Evolutionary conservation across 1,284 basidiomycete genomes (phyloP).

Genomic region (Papiliotrema nemorosa): DNA sequence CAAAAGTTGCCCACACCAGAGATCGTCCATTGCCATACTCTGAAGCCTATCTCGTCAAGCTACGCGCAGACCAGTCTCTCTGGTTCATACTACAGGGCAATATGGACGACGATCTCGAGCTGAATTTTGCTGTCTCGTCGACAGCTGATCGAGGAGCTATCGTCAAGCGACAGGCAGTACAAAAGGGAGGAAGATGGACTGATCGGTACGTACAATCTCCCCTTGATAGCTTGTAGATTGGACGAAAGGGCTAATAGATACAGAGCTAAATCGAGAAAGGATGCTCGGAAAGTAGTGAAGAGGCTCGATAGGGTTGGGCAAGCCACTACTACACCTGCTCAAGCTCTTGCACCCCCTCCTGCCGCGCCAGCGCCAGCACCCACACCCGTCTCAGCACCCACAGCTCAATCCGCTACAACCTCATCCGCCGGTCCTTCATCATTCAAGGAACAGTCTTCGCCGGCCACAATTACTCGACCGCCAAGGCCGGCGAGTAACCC

Average conservation of each 20-base stretch:
- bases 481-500: too few relatives aligned
- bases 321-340: background rate
- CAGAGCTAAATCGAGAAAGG: constrained; percentile 46
- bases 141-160: constrained; percentile 14
- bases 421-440: too few relatives aligned
- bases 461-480: too few relatives aligned
- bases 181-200: constrained; percentile 78
- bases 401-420: too few relatives aligned
- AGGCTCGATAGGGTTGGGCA: constrained; percentile 5
- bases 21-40: too few relatives aligned
- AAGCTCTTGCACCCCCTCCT: constrained; percentile 8
- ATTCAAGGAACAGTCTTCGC: too few relatives aligned
- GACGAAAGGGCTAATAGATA: constrained; percentile 19
- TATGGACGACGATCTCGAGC: constrained; percentile 48
- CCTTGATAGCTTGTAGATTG: background rate
- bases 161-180: constrained; percentile 14
- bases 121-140: constrained; percentile 44
- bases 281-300: constrained; percentile 23
- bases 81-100: too few relatives aligned
- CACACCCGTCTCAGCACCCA: background rate
- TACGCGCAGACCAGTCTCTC: too few relatives aligned
- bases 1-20: too few relatives aligned
- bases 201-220: constrained; percentile 59
- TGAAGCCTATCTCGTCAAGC: too few relatives aligned
- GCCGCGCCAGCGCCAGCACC: constrained; percentile 6